Percentiles rank a stretch among this genome's conserved stretches.
phyloP scores from a whole-genome alignment of 768 basidiomycete species.

The Rhizopogon rudus region DNA sequence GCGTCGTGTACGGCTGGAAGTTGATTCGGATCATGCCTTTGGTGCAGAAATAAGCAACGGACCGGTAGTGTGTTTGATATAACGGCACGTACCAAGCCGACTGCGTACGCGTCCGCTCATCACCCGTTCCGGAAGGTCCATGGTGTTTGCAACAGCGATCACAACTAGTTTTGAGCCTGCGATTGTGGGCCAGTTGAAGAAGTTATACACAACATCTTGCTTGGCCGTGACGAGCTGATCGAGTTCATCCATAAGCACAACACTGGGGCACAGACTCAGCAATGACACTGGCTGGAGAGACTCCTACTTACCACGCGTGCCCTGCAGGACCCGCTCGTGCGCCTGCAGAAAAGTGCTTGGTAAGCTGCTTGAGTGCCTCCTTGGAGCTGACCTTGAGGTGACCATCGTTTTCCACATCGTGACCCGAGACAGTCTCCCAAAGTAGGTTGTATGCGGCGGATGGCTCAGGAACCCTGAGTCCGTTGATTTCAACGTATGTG shows the following conservation, averaged over 20 bases:
- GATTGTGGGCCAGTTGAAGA: slow-evolving; percentile 99
- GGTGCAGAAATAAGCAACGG: not conserved
- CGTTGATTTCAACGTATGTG: slow-evolving; percentile 97
- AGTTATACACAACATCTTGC: slow-evolving; percentile 98
- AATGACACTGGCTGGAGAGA: not conserved
- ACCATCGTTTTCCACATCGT: slow-evolving; percentile 57
- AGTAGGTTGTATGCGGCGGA: slow-evolving; percentile 87
- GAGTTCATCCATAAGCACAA: slow-evolving; percentile 97
- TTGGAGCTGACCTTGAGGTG: slow-evolving; percentile 68
- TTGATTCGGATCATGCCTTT: slow-evolving; percentile 87
- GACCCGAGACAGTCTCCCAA: slow-evolving; percentile 90
- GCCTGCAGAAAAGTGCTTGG: slow-evolving; percentile 68
- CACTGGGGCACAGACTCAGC: slow-evolving; percentile 41
- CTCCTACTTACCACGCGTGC: slow-evolving; percentile 73
- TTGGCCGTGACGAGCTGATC: slow-evolving; percentile 95
- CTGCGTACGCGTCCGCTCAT: slow-evolving; percentile 91
- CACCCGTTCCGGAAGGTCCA: slow-evolving; percentile 94
- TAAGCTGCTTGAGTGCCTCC: slow-evolving; percentile 77
- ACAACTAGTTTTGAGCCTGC: slow-evolving; percentile 86
- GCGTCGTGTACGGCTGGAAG: slow-evolving; percentile 82
- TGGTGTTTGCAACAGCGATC: slow-evolving; percentile 95
- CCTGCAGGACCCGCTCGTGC: slow-evolving; percentile 67
- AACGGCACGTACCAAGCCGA: slow-evolving; percentile 63
- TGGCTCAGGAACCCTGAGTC: slow-evolving; percentile 89
- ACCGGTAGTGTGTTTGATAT: not conserved